These are phyloP conservation scores for Isochrysis galbana DNA, from an alignment of 78 protist species.

Conservation along the genomic window DNA sequence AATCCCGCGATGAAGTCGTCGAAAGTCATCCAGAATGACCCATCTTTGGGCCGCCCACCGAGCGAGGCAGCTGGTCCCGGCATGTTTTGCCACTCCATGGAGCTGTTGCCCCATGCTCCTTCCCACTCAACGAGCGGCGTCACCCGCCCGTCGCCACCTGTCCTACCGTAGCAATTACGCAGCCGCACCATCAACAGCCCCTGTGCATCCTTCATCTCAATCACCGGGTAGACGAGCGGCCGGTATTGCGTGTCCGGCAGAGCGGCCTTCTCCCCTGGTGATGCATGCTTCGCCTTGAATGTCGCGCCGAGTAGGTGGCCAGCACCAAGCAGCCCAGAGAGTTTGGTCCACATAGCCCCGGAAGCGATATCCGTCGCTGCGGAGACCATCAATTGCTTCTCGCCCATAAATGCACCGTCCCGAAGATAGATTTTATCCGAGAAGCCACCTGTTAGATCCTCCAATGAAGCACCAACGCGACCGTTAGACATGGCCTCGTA, in stretches of 20 bases:
- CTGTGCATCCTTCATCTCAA: not conserved
- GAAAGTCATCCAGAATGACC: conserved; percentile 17
- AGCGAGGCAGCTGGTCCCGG: not conserved
- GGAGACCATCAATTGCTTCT: not conserved
- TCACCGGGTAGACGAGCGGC: not conserved
- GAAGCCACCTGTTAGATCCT: not conserved
- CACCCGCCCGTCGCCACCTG: not conserved
- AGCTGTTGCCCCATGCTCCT: not conserved
- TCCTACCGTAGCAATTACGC: not conserved
- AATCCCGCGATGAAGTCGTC: not conserved
- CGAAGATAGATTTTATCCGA: not conserved
- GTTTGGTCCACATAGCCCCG: not conserved
- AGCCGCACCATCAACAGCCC: not conserved
- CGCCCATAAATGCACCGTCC: not conserved
- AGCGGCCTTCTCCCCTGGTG: not conserved
- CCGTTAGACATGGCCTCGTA: not conserved
- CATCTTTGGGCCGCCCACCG: not conserved
- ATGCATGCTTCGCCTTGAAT: not conserved
- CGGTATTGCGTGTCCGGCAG: not conserved
- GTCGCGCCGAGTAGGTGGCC: not conserved
- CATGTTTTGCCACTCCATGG: not conserved
- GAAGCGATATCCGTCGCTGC: not conserved
- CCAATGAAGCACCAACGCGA: not conserved
- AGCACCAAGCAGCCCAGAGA: not conserved
- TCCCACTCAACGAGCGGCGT: not conserved